phyloP scores from a whole-genome alignment of 116 monocot species.

The Trichopus zeylanicus region DNA sequence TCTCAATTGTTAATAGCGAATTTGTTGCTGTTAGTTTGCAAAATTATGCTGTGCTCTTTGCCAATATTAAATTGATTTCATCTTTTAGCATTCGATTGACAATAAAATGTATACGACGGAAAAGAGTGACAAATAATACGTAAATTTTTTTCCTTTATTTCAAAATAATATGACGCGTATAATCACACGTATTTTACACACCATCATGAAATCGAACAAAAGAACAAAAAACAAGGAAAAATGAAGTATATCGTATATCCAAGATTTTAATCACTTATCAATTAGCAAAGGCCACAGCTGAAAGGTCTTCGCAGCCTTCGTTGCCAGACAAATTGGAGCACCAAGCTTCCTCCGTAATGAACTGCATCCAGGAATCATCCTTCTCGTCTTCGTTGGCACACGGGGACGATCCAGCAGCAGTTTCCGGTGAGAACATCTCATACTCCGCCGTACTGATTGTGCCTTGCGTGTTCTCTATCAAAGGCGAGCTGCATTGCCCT shows the following conservation, averaged over 20 bases:
- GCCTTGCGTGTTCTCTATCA: constrained; percentile 9
- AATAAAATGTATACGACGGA: too few relatives aligned
- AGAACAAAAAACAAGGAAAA: background rate
- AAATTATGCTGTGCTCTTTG: too few relatives aligned
- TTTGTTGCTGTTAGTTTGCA: too few relatives aligned
- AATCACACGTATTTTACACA: background rate
- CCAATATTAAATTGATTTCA: too few relatives aligned
- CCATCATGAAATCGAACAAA: background rate
- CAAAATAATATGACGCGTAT: background rate
- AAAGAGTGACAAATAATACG: too few relatives aligned
- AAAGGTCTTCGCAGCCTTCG: constrained; percentile 6
- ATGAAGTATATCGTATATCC: background rate
- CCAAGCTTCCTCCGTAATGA: constrained; percentile 44
- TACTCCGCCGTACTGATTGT: constrained; percentile 12
- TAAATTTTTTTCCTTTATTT: background rate
- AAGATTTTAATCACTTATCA: background rate
- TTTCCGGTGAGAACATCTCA: constrained; percentile 23
- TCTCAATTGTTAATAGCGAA: too few relatives aligned
- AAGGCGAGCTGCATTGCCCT: constrained; percentile 16
- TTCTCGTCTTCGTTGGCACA: constrained; percentile 46
- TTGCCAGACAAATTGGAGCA: constrained; percentile 10
- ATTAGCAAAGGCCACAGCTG: constrained; percentile 1
- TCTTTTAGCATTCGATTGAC: too few relatives aligned
- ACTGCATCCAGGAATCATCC: constrained; percentile 32
- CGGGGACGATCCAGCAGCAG: constrained; percentile 17